Evolutionary conservation across 2,329 filamentous ascomycete genomes (phyloP).

Genomic region (Alternaria brassicae): DNA sequence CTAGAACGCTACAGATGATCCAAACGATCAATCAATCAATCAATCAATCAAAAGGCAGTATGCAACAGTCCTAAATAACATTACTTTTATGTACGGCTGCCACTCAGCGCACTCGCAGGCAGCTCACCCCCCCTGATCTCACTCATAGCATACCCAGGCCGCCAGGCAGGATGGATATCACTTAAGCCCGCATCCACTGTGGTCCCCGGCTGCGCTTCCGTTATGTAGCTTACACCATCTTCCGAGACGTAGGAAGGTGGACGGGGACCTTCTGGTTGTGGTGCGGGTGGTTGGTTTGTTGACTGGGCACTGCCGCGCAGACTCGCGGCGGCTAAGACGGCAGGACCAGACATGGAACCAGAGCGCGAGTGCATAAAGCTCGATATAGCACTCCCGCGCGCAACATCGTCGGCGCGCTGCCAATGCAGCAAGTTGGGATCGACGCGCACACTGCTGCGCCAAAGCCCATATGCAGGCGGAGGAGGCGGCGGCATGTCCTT

Average conservation of each 20-base stretch:
- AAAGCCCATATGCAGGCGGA: constrained; percentile 85
- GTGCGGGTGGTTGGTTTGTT: background rate
- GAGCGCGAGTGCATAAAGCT: constrained; percentile 4
- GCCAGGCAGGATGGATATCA: constrained; percentile 50
- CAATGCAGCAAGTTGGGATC: constrained; percentile 84
- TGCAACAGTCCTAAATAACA: background rate
- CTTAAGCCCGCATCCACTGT: constrained; percentile 27
- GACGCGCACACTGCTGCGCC: constrained; percentile 80
- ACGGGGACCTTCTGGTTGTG: constrained; percentile 48
- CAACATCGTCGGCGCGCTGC: constrained; percentile 63
- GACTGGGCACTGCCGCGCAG: background rate
- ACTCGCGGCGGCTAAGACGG: background rate
- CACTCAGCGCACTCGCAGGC: constrained; percentile 1
- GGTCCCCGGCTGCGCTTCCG: constrained; percentile 65
- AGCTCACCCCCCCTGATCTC: constrained; percentile 30
- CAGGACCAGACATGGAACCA: constrained; percentile 4
- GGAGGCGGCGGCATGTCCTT: constrained; percentile 40
- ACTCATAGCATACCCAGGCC: constrained; percentile 43
- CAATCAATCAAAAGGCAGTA: background rate
- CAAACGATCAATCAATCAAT: background rate
- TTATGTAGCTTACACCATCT: constrained; percentile 74
- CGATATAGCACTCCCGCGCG: constrained; percentile 11
- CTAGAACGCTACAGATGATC: background rate
- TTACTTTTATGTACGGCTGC: background rate
- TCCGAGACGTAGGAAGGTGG: constrained; percentile 81